Conservation (phyloP, 495 filamentous ascomycete species). For the Talaromyces trachyspermus region DNA sequence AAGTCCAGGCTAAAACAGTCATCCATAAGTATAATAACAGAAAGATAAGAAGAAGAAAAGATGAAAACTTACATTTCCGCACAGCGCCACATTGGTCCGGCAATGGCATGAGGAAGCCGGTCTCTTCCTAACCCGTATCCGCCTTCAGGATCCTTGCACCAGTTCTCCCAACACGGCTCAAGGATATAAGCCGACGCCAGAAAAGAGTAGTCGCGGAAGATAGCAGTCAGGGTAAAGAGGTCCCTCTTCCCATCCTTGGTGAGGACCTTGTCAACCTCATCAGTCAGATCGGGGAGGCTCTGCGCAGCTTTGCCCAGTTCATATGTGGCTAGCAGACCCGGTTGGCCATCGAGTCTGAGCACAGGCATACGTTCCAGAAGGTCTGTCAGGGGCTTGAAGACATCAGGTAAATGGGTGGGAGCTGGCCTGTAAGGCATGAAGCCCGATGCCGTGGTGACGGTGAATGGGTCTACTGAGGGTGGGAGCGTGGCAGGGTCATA, state of each 20-base stretch:
- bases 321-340: conserved; percentile 68
- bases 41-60: conserved; percentile 4
- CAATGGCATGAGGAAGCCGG: conserved; percentile 59
- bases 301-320: conserved; percentile 61
- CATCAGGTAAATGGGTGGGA: conserved; percentile 44
- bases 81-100: conserved; percentile 67
- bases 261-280: conserved; percentile 58
- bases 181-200: conserved; percentile 80
- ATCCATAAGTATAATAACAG: not conserved
- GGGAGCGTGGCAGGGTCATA: conserved; percentile 55
- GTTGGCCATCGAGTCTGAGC: conserved; percentile 55
- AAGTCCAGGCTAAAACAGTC: conserved; percentile 28
- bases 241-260: conserved; percentile 44
- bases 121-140: conserved; percentile 70
- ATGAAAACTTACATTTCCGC: conserved; percentile 71
- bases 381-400: conserved; percentile 61
- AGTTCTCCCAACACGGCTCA: conserved; percentile 81
- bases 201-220: conserved; percentile 88
- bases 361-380: conserved; percentile 71
- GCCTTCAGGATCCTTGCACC: conserved; percentile 53
- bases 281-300: conserved; percentile 68
- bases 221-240: conserved; percentile 67
- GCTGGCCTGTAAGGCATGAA: conserved; percentile 49
- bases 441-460: conserved; percentile 75
- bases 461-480: conserved; percentile 57